A percentile compares a stretch with the other conserved stretches of the same genome.
These are phyloP conservation scores for Thyridium curvatum DNA, from an alignment of 2,329 filamentous ascomycete genomes.

Conservation along the genomic window DNA sequence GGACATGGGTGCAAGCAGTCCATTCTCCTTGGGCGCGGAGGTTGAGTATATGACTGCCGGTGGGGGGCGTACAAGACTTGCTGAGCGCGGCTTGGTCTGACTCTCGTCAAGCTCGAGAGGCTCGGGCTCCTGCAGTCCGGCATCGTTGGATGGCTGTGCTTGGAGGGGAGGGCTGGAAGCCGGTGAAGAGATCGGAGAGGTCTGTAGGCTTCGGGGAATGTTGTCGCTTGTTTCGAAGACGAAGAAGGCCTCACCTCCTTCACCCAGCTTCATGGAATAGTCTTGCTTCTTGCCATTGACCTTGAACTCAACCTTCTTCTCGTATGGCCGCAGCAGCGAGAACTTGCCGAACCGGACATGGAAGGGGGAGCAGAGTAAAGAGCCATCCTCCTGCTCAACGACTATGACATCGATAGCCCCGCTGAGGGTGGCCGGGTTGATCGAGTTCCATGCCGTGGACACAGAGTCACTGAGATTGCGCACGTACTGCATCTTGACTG, in stretches of 20 bases:
- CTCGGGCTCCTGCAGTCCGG: conserved; percentile 60
- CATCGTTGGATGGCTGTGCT: conserved; percentile 33
- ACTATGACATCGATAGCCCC: conserved; percentile 99
- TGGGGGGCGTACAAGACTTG: conserved; percentile 34
- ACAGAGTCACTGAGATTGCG: conserved; percentile 91
- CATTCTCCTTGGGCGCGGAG: conserved; percentile 23
- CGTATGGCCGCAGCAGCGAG: conserved; percentile 85
- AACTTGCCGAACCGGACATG: conserved; percentile 99
- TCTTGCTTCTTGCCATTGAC: conserved; percentile 90
- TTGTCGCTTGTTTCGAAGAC: conserved; percentile 92
- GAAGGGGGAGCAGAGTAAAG: conserved; percentile 87
- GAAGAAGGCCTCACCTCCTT: conserved; percentile 97
- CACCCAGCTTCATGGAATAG: conserved; percentile 97
- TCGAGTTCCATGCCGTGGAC: conserved; percentile 98
- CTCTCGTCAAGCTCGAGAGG: conserved; percentile 57
- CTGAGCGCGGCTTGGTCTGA: conserved; percentile 26
- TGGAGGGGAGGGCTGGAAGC: conserved; percentile 72
- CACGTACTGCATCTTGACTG: conserved; percentile 84
- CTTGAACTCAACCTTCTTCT: conserved; percentile 98
- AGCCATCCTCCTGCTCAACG: conserved; percentile 90
- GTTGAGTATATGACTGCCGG: conserved; percentile 34
- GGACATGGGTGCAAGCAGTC: conserved; percentile 44
- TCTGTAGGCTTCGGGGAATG: conserved; percentile 90
- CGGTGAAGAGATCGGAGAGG: conserved; percentile 87
- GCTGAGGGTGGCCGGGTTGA: conserved; percentile 95